Evolutionary conservation across 2,329 filamentous ascomycete genomes (phyloP).

Genomic region (Fusarium duplospermum): DNA sequence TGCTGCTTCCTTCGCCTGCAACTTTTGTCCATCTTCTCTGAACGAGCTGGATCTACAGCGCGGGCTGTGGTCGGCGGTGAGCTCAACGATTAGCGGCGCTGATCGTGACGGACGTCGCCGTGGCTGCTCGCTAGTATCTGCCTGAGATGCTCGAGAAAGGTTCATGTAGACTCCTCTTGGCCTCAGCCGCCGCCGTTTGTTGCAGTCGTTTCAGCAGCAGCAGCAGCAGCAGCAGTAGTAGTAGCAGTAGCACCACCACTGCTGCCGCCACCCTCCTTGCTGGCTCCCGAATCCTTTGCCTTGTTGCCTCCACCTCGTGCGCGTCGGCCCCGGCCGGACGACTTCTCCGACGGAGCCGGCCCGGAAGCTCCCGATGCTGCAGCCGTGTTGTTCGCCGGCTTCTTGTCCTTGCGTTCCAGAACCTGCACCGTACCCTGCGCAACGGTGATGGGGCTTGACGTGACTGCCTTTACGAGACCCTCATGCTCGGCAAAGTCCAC

Average conservation of each 20-base stretch:
- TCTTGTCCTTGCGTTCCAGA: slow-evolving; percentile 79
- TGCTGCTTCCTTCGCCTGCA: background rate
- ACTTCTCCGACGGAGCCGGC: slow-evolving; percentile 44
- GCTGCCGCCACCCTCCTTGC: slow-evolving; percentile 13
- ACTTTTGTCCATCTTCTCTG: slow-evolving; percentile 18
- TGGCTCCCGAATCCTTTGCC: slow-evolving; percentile 36
- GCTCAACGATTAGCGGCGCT: slow-evolving; percentile 18
- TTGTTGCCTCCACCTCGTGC: slow-evolving; percentile 48
- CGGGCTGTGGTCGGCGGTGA: slow-evolving; percentile 2
- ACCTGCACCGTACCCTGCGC: slow-evolving; percentile 90
- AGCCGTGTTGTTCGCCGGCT: slow-evolving; percentile 42
- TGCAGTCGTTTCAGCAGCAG: background rate
- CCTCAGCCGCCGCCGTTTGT: slow-evolving; percentile 37
- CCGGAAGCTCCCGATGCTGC: slow-evolving; percentile 27
- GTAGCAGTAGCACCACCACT: background rate
- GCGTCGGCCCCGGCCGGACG: slow-evolving; percentile 47
- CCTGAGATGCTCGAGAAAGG: slow-evolving; percentile 29
- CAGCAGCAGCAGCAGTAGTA: background rate
- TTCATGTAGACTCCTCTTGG: background rate
- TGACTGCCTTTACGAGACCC: slow-evolving; percentile 80
- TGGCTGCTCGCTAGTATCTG: slow-evolving; percentile 20
- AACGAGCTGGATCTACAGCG: slow-evolving; percentile 16
- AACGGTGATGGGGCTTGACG: slow-evolving; percentile 83
- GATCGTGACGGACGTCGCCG: slow-evolving; percentile 8
- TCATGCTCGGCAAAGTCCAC: slow-evolving; percentile 85